Base-by-base conservation (phyloP, 331 rosid species). In the Malus hybrid region DNA sequence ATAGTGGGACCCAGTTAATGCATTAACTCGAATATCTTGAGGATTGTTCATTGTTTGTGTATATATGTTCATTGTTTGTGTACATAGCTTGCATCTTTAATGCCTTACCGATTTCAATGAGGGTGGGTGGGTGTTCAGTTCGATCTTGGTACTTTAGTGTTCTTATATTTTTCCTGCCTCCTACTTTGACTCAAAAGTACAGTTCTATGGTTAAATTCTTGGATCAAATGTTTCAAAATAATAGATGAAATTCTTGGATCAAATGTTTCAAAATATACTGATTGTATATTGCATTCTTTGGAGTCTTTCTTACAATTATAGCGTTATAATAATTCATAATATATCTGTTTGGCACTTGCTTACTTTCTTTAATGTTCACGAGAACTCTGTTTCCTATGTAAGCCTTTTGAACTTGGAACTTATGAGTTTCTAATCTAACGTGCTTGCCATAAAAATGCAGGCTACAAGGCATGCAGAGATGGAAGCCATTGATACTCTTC, bases 391-490 rank as follows among this genome's bases (percentile, higher is more conserved):
- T 30, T 64, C 34, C 20, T 52, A 5, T 42, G 28, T 75, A 66
- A 15, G 36, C 48, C 42, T 66, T 53, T 6, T 16, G 28, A 11
- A 57, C 11, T 57, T 10, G 53, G 56, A 75, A 52, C 46, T 39
- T 10, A 29, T 18, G 6, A 22, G 50, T 19, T 57, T 68, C 26
- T 76, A 6, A 7, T 7, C 22, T 55, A 9, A 36, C 58, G 12
- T 74, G 32, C 16, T 30, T 57, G 46, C 20, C 29, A 30, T 50
- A 29, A 81, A 56, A 75, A 64, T 73, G 71, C 83, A 95, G 99
- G 97, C 97, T 56, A 89, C 97, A 20, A 86, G 99, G 79, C 99
- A 95, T 69, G 97, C 99, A 18, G 96, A 95, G 86, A 92, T 95
- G 97, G 99, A 90, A 89, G 97, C 97, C 74, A 78, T 90, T 80